These are phyloP conservation scores for Boletus subparvulus DNA, from an alignment of 768 basidiomycete species.

Conservation along the genomic window DNA sequence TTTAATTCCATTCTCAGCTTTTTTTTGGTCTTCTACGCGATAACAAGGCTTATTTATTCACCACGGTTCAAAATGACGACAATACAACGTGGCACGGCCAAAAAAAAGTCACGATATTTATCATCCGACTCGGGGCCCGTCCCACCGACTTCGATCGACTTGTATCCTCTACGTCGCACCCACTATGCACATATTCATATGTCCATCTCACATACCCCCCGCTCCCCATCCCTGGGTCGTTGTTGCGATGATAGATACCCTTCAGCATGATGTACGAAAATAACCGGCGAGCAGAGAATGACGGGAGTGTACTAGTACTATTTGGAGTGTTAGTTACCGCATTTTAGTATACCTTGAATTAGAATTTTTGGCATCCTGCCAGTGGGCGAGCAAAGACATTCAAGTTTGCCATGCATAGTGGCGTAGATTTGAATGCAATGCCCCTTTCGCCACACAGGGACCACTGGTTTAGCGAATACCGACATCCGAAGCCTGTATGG, in stretches of 20 bases:
- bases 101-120: slow-evolving; percentile 29
- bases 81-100: slow-evolving; percentile 19
- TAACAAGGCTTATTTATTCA: slow-evolving; percentile 32
- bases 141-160: slow-evolving; percentile 14
- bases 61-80: slow-evolving; percentile 29
- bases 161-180: slow-evolving; percentile 33
- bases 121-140: slow-evolving; percentile 10
- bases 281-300: slow-evolving; percentile 27
- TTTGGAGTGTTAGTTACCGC: slow-evolving; percentile 30
- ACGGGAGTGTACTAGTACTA: slow-evolving; percentile 35
- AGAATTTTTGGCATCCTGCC: slow-evolving; percentile 29
- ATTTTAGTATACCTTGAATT: slow-evolving; percentile 38
- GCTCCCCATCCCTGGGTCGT: slow-evolving; percentile 19
- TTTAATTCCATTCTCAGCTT: slow-evolving; percentile 4
- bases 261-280: slow-evolving; percentile 27
- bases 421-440: slow-evolving; percentile 7
- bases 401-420: slow-evolving; percentile 4
- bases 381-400: neutral
- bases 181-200: slow-evolving; percentile 28
- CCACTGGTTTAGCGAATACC: slow-evolving; percentile 14
- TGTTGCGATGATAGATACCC: slow-evolving; percentile 37
- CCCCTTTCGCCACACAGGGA: slow-evolving; percentile 26
- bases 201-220: slow-evolving; percentile 16
- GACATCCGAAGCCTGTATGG: slow-evolving; percentile 9
- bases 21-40: slow-evolving; percentile 24